Evolutionary conservation across 768 basidiomycete genomes (phyloP).

Genomic region (Lentinula edodes): DNA sequence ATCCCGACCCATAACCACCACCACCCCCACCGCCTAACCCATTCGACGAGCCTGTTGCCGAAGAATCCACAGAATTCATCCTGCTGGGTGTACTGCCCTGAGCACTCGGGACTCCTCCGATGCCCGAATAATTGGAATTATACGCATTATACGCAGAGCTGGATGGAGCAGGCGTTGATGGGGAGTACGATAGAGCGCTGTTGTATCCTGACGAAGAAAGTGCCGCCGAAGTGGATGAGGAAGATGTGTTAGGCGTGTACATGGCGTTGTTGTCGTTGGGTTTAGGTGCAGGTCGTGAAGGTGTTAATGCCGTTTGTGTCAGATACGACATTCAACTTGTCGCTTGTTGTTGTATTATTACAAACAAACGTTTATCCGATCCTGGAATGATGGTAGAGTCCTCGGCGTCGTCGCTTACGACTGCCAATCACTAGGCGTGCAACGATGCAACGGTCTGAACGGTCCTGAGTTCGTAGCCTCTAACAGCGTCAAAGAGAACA

Average conservation of each 20-base stretch:
- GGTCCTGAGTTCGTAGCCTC: too few species aligned
- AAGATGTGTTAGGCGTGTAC: conserved; percentile 34
- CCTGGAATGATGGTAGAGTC: too few species aligned
- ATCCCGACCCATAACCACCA: neutral
- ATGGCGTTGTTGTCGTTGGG: conserved; percentile 38
- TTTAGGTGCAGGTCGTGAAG: conserved; percentile 73
- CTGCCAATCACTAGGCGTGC: too few species aligned
- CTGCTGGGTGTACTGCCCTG: conserved; percentile 17
- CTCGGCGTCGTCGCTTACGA: too few species aligned
- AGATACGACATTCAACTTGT: neutral
- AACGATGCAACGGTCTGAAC: too few species aligned
- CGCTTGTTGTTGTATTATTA: too few species aligned
- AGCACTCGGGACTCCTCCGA: conserved; percentile 68
- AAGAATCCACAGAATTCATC: conserved; percentile 6
- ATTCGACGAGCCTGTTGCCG: conserved; percentile 19
- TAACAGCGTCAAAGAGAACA: too few species aligned
- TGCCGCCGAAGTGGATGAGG: too few species aligned
- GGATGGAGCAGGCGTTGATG: conserved; percentile 34
- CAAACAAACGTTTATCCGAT: too few species aligned
- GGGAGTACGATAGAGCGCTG: conserved; percentile 50
- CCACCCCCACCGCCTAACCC: conserved; percentile 19
- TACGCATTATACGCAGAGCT: conserved; percentile 63
- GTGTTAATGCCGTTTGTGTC: conserved; percentile 48
- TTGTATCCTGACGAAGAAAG: conserved; percentile 53
- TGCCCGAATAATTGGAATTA: conserved; percentile 66